Evolutionary conservation across 2,329 filamentous ascomycete genomes (phyloP).

Genomic region (Hypoxylon sp.): DNA sequence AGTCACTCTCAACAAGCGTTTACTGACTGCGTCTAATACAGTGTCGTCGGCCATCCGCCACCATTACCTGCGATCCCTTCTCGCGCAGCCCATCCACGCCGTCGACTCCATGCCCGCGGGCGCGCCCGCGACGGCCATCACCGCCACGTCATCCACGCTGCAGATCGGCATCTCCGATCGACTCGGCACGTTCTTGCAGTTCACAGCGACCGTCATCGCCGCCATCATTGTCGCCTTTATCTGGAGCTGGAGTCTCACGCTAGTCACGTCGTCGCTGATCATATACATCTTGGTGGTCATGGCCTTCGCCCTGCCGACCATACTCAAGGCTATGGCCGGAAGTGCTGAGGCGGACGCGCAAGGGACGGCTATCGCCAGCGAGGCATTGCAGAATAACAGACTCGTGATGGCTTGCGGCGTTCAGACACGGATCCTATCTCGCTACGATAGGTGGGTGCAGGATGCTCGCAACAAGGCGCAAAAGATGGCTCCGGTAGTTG

Average conservation of each 20-base stretch:
- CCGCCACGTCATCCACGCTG: slow-evolving; percentile 67
- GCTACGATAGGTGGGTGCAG: slow-evolving; percentile 63
- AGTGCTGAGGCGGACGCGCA: slow-evolving; percentile 62
- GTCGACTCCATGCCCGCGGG: slow-evolving; percentile 72
- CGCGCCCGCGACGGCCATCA: slow-evolving; percentile 68
- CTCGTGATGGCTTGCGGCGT: slow-evolving; percentile 71
- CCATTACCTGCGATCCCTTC: slow-evolving; percentile 69
- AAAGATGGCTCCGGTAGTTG: slow-evolving; percentile 58
- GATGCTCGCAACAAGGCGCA: slow-evolving; percentile 60
- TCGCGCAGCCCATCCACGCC: slow-evolving; percentile 71
- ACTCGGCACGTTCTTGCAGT: slow-evolving; percentile 66
- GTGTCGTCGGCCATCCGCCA: slow-evolving; percentile 69
- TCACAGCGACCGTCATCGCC: slow-evolving; percentile 58
- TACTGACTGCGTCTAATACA: too few species aligned
- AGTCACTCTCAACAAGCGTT: too few species aligned
- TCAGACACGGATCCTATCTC: slow-evolving; percentile 57
- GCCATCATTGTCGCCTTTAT: slow-evolving; percentile 63
- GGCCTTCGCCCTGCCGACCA: slow-evolving; percentile 59
- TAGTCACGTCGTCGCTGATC: slow-evolving; percentile 65
- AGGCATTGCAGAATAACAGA: slow-evolving; percentile 65
- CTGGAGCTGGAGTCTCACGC: slow-evolving; percentile 65
- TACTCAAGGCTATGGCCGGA: slow-evolving; percentile 59
- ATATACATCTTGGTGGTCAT: slow-evolving; percentile 63
- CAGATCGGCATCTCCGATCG: slow-evolving; percentile 72
- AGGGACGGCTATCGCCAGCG: slow-evolving; percentile 66